These are phyloP conservation scores for Starmerella tilneyi DNA, from an alignment of 805 yeast species.

Conservation along the genomic window DNA sequence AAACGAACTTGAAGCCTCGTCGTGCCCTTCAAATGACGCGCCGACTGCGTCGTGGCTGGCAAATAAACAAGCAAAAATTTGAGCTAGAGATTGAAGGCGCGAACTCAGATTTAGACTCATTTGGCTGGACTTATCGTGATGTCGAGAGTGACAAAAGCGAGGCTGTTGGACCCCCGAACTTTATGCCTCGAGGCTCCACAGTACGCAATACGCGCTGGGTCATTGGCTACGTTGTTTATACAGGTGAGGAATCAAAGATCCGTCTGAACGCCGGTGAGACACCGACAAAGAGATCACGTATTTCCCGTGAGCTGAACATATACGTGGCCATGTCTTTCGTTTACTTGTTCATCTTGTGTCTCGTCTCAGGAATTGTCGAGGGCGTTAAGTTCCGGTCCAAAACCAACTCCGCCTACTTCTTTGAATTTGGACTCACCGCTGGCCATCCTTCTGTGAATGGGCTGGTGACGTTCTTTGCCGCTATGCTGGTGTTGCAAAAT, in stretches of 20 bases:
- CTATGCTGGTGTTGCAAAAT: conserved; percentile 62
- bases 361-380: conserved; percentile 58
- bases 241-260: conserved; percentile 67
- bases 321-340: conserved; percentile 56
- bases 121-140: conserved; percentile 52
- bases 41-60: conserved; percentile 45
- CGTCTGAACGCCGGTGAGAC: conserved; percentile 71
- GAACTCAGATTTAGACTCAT: conserved; percentile 51
- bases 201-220: conserved; percentile 70
- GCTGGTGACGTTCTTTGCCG: conserved; percentile 57
- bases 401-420: conserved; percentile 41
- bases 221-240: conserved; percentile 61
- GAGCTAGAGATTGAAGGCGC: conserved; percentile 65
- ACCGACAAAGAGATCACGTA: conserved; percentile 59
- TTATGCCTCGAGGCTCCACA: conserved; percentile 61
- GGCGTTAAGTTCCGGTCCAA: conserved; percentile 47
- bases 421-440: conserved; percentile 54
- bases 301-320: conserved; percentile 54
- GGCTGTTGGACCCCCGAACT: conserved; percentile 50
- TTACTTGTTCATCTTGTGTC: conserved; percentile 53
- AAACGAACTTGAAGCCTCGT: conserved; percentile 59
- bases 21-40: conserved; percentile 46
- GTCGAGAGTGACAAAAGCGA: conserved; percentile 37
- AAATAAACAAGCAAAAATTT: conserved; percentile 48
- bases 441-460: conserved; percentile 56